Evolutionary conservation across 495 filamentous ascomycete genomes (phyloP), one percentile per base, ranked within the genome.

Genomic region (Penicillium paradoxum): DNA sequence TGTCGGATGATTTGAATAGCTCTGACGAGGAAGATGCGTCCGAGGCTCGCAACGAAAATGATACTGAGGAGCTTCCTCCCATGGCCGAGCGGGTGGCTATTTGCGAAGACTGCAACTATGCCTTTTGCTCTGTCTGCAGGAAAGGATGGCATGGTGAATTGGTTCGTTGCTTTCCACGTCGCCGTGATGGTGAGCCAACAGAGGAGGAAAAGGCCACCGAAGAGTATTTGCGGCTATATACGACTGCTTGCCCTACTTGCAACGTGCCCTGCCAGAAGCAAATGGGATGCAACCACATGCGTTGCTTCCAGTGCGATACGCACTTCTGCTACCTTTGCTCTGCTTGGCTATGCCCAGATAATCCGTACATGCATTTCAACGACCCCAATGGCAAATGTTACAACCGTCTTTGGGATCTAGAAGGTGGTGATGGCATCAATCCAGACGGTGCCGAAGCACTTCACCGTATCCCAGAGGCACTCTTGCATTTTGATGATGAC

Each of bases 281-380:
- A 11, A 83, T 89, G 59, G 93, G 93, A 29, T 98, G 93, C 81
- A 98, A 98, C 67, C 93, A 98, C 64, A 98, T 98, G 93, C 86
- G 83, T 14, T 98, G 93, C 66, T 90, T 86, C 68, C 84, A 87
- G 49, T 98, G 93, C 73, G 74, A 82, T 38, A 85, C 89, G 1
- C 93, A 97, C 67, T 98, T 97, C 62, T 98, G 93, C 69, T 98
- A 97, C 62, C 84, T 98, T 6, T 98, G 93, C 66, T 86, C 86
- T 0, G 77, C 82, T 11, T 98, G 90, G 86, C 77, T 98, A n/a
- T 73, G 82, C 17, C 79, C 85, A 2, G 73, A 67, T 15, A 91
- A 97, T 55, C 92, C 93, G 9, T 98, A 97, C 57, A 67, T 74
- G 41, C 93, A 98, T 65, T 98, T 90, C 73, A 97, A 96, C 60